Evolutionary conservation across 352 stramenopile genomes (phyloP), one percentile per base, ranked within the genome.

Genomic region (Pythium phragmiticola): DNA sequence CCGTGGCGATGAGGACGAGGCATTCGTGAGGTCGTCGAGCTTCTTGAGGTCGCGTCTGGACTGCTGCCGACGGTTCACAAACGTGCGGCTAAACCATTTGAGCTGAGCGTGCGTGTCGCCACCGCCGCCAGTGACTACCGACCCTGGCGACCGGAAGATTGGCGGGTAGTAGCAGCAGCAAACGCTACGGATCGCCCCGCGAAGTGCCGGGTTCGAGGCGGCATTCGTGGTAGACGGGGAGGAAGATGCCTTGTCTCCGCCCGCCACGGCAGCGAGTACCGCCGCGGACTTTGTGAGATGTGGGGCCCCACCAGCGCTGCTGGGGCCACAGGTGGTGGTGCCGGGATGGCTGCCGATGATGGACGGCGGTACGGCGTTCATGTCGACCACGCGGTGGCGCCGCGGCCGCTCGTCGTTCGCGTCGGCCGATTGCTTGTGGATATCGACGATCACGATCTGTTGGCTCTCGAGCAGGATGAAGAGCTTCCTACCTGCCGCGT

Each of bases 391-490:
- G 6, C 80, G 77, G 28, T 79, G 62, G 34, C 9, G 39, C 16
- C 34, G 28, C 3, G 7, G 12, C 2, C 17, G 19, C 4, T 56
- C 46, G 17, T 36, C n/a, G 33, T 45, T 36, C 6, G 26, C 21
- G 0, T 56, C 33, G 46, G 8, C 7, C 17, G 19, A 17, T 49
- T 42, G 46, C 19, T 63, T 65, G 46, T n/a, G 57, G 53, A 76
- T 68, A 48, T 87, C 75, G 7, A 87, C 75, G 49, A 87, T 57
- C 13, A 86, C 36, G 30, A 89, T 46, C 59, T 79, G 76, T 21
- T 90, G 75, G 34, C 74, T 88, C 36, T 77, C 76, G 9, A 89
- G 71, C 19, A 92, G 26, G 13, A 92, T 59, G 33, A 86, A 87
- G 9, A 92, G 70, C 17, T 82, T 76, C 7, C 75, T 63, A 3